Evolutionary conservation across 2,329 filamentous ascomycete genomes (phyloP), one percentile per base, ranked within the genome.

Genomic region (Aspergillus piperis): DNA sequence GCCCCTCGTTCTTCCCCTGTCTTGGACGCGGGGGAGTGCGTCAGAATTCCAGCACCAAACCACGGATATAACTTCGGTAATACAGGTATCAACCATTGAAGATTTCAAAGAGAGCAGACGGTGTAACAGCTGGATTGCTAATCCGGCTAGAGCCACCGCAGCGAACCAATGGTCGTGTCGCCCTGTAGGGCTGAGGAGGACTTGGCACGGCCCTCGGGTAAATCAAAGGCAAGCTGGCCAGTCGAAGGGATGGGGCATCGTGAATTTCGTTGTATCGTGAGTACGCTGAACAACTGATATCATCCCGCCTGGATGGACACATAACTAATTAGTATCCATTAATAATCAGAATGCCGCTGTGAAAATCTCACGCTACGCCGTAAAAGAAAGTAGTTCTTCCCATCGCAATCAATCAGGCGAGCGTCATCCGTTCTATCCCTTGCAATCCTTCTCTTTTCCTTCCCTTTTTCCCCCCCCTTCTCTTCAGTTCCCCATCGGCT

Each of bases 131-230:
- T 36, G 32, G 32, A 36, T 36, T 36, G 32, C 32, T 11, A 13
- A 30, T 42, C 44, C 21, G 39, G 52, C 38, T 38, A 54, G 53
- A 23, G 42, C 23, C 36, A 19, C 25, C 15, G 49, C 27, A 58
- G n/a, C 50, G 42, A 58, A 53, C 42, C 53, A 57, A 57, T 62
- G 51, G 54, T 48, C 15, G 44, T 23, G 21, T 42, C 38, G 64
- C 69, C 69, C 57, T 59, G 68, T 73, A 72, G 71, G 71, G 71
- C 71, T 73, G 71, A 72, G 63, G 68, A 63, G 17, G 42, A 56
- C 61, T 71, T 70, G 61, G 61, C 68, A 54, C 58, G 60, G 65
- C 60, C 65, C 62, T 38, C 30, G 17, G 25, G 44, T 30, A 30
- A 42, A 54, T 44, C 39, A 30, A 27, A 52, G 49, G 25, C 21